A percentile compares a stretch with the other conserved stretches of the same genome.
These are phyloP conservation scores for Iris pallida DNA, from an alignment of 116 monocot genomes.

Conservation along the genomic window DNA sequence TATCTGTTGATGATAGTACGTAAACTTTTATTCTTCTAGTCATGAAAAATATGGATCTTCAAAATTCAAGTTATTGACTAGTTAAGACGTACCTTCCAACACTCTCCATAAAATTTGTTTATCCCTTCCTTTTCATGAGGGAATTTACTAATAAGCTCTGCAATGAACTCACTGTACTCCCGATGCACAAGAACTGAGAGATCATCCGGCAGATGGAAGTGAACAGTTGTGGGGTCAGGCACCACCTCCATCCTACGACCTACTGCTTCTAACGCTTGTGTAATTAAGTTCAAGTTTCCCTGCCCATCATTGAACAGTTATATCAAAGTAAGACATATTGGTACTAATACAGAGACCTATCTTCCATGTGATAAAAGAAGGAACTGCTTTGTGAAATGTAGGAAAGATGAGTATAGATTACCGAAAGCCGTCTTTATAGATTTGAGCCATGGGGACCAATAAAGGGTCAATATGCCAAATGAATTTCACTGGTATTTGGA, in stretches of 20 bases:
- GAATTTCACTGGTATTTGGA: not conserved
- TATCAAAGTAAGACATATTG: not conserved
- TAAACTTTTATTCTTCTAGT: not conserved
- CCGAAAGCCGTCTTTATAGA: too few relatives aligned
- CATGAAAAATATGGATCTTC: conserved; percentile 2
- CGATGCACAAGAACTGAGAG: conserved; percentile 78
- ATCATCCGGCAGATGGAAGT: conserved; percentile 78
- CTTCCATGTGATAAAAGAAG: too few relatives aligned
- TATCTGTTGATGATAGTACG: conserved; percentile 34
- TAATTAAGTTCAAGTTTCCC: conserved; percentile 96
- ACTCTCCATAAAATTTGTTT: conserved; percentile 70
- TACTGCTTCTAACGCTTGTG: conserved; percentile 79
- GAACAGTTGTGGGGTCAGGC: conserved; percentile 91
- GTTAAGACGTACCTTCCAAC: conserved; percentile 71
- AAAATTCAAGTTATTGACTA: not conserved
- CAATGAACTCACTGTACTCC: conserved; percentile 58
- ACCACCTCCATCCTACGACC: conserved; percentile 65
- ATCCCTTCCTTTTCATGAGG: conserved; percentile 92
- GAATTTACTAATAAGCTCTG: conserved; percentile 64
- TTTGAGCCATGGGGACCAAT: not conserved
- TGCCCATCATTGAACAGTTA: conserved; percentile 17
- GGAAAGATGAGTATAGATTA: too few relatives aligned
- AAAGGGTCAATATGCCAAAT: not conserved
- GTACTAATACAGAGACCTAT: too few relatives aligned
- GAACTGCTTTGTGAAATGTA: too few relatives aligned